phyloP scores from a whole-genome alignment of 2,329 filamentous ascomycete species.

The Colletotrichum sublineola region DNA sequence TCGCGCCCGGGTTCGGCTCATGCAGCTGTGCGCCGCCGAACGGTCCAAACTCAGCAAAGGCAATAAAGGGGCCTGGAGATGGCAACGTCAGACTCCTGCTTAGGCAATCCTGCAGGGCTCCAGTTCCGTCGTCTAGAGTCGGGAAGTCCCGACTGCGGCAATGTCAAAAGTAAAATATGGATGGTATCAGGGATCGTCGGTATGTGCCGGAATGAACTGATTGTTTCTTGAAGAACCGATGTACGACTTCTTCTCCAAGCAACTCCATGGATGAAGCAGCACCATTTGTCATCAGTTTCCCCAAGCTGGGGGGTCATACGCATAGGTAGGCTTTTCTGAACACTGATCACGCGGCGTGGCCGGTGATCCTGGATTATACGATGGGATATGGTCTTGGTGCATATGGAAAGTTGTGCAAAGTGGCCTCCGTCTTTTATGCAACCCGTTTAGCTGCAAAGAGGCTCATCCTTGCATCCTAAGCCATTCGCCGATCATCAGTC shows the following conservation, averaged over 20 bases:
- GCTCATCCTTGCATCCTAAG: not conserved
- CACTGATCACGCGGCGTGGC: slow-evolving; percentile 25
- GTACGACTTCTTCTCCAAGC: not conserved
- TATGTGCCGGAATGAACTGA: not conserved
- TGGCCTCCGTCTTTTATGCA: not conserved
- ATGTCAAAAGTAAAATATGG: not conserved
- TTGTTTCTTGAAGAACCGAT: not conserved
- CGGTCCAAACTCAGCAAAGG: slow-evolving; percentile 14
- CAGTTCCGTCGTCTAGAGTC: not conserved
- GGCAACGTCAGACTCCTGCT: not conserved
- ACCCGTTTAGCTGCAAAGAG: slow-evolving; percentile 13
- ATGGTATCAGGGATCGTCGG: not conserved
- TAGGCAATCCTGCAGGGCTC: slow-evolving; percentile 6
- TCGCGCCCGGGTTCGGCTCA: not conserved
- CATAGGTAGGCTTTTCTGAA: not conserved
- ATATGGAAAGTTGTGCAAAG: slow-evolving; percentile 19
- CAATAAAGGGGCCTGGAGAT: not conserved
- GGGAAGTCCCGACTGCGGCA: slow-evolving; percentile 2
- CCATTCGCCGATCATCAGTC: no score
- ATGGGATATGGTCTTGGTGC: slow-evolving; percentile 19
- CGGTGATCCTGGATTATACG: slow-evolving; percentile 5
- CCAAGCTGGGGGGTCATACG: not conserved
- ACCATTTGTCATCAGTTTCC: slow-evolving; percentile 32
- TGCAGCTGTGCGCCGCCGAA: slow-evolving; percentile 30
- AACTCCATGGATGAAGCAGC: not conserved